phyloP scores from a whole-genome alignment of 1,139 yeast genomes.

The Saccharomyces hybrid region DNA sequence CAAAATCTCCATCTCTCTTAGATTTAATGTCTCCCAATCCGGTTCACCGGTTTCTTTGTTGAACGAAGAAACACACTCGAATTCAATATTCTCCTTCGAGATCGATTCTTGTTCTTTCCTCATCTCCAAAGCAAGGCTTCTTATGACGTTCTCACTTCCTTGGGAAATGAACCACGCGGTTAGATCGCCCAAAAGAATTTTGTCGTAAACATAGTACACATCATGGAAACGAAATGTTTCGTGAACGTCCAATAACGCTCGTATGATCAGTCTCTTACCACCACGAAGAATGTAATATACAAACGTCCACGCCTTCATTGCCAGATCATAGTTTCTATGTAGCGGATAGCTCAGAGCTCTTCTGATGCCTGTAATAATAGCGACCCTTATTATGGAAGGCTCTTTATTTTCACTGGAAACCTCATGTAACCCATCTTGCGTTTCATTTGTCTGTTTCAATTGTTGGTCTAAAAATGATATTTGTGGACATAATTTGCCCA shows the following conservation, averaged over 20 bases:
- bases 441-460: conserved; percentile 37
- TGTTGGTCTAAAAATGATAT: conserved; percentile 62
- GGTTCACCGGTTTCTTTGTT: conserved; percentile 22
- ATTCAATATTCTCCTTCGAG: conserved; percentile 16
- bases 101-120: conserved; percentile 20
- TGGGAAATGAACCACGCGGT: conserved; percentile 67
- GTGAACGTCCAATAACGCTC: conserved; percentile 50
- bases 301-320: conserved; percentile 65
- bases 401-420: conserved; percentile 1
- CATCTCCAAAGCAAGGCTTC: conserved; percentile 63
- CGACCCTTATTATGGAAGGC: conserved; percentile 39
- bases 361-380: conserved; percentile 55
- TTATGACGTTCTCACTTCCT: conserved; percentile 42
- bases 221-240: conserved; percentile 81
- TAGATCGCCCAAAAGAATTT: conserved; percentile 72
- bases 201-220: conserved; percentile 79
- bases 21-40: conserved; percentile 23
- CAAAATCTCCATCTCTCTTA: conserved; percentile 21
- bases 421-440: conserved; percentile 3
- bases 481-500: conserved; percentile 80
- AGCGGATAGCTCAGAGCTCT: conserved; percentile 76
- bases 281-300: conserved; percentile 56
- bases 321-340: conserved; percentile 61
- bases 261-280: conserved; percentile 62
- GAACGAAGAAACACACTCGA: conserved; percentile 24